Evolutionary conservation across 495 filamentous ascomycete genomes (phyloP).

Genomic region (Penicillium odoratum): DNA sequence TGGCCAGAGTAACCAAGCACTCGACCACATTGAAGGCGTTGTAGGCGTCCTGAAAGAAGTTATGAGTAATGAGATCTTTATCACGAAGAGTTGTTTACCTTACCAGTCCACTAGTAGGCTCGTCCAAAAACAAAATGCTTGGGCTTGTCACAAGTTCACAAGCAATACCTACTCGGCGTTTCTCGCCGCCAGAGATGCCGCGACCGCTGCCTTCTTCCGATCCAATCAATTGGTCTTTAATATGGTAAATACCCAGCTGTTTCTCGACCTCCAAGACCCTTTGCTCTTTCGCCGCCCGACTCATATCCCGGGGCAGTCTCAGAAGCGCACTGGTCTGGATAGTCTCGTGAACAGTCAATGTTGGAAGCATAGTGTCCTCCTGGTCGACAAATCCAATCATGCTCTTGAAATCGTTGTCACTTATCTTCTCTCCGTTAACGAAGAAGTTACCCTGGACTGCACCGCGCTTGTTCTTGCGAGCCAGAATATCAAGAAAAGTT

Average conservation of each 20-base stretch:
- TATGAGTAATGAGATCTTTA: not conserved
- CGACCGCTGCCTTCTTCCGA: constrained; percentile 94
- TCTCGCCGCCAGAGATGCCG: constrained; percentile 96
- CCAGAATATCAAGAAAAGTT: constrained; percentile 94
- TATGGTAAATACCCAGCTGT: constrained; percentile 89
- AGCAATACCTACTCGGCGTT: constrained; percentile 92
- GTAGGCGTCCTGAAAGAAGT: constrained; percentile 64
- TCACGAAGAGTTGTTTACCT: constrained; percentile 1
- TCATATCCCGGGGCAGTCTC: constrained; percentile 89
- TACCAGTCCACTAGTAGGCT: constrained; percentile 87
- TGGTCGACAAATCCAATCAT: constrained; percentile 98
- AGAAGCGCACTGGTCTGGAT: constrained; percentile 93
- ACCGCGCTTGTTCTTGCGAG: constrained; percentile 95
- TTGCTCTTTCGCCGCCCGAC: constrained; percentile 77
- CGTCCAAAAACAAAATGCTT: constrained; percentile 94
- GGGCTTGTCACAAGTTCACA: constrained; percentile 98
- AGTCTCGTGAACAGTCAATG: constrained; percentile 96
- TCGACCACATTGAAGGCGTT: constrained; percentile 98
- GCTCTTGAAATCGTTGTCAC: constrained; percentile 80
- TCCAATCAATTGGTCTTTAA: constrained; percentile 92
- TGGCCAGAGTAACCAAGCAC: constrained; percentile 90
- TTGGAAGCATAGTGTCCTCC: constrained; percentile 96
- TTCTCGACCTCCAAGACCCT: constrained; percentile 89
- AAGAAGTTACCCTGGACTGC: constrained; percentile 78
- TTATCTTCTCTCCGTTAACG: constrained; percentile 89